Evolutionary conservation across 2,329 filamentous ascomycete species (phyloP).

Genomic region (Aulographum hederae): DNA sequence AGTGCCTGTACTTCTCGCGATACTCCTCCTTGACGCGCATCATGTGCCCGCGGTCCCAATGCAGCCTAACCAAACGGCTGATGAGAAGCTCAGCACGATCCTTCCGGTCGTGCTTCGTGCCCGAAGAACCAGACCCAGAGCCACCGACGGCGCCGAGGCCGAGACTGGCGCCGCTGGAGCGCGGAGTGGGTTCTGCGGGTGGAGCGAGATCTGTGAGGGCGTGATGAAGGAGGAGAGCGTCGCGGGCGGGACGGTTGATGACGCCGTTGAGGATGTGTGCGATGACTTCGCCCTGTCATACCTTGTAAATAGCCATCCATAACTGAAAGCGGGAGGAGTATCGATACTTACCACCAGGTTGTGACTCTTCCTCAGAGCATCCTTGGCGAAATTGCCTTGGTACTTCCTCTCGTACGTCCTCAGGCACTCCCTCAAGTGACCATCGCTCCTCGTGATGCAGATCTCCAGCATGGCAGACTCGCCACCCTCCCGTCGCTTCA

Average conservation of each 20-base stretch:
- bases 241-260: constrained; percentile 86
- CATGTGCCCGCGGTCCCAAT: constrained; percentile 81
- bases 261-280: constrained; percentile 92
- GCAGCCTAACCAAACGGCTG: constrained; percentile 68
- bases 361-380: constrained; percentile 71
- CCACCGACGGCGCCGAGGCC: too few relatives aligned
- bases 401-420: constrained; percentile 57
- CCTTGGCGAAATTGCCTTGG: constrained; percentile 66
- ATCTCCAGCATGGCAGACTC: constrained; percentile 79
- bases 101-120: constrained; percentile 22
- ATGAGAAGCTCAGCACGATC: constrained; percentile 75
- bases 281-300: constrained; percentile 76
- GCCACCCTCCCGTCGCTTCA: constrained; percentile 55
- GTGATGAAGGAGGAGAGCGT: constrained; percentile 79
- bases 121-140: too few relatives aligned
- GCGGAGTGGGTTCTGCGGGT: too few relatives aligned
- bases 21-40: constrained; percentile 65
- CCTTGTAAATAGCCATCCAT: not conserved
- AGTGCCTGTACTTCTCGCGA: constrained; percentile 53
- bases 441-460: constrained; percentile 62
- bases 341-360: constrained; percentile 67
- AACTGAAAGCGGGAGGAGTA: not conserved
- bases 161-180: too few relatives aligned
- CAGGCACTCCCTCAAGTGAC: constrained; percentile 65
- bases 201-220: constrained; percentile 50